Evolutionary conservation across 2,329 filamentous ascomycete species (phyloP).

Genomic region (Phialophora expanda): DNA sequence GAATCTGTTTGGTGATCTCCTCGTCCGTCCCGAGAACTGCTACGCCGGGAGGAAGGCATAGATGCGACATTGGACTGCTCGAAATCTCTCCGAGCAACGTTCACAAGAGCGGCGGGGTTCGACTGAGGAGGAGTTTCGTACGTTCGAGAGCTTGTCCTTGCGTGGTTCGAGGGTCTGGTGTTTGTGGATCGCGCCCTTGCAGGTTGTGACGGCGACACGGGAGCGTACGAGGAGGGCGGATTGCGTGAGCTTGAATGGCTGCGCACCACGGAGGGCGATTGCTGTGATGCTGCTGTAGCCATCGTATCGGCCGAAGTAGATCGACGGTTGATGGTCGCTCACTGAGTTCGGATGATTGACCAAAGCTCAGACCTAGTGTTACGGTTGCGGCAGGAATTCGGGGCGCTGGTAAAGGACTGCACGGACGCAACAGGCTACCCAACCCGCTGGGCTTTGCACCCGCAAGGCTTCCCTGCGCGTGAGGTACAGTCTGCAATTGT

Average conservation of each 20-base stretch:
- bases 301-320: conserved; percentile 39
- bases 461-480: conserved; percentile 27
- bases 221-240: conserved; percentile 50
- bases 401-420: conserved; percentile 23
- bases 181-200: conserved; percentile 55
- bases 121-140: conserved; percentile 51
- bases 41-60: conserved; percentile 62
- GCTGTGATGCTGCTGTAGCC: conserved; percentile 55
- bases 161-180: conserved; percentile 48
- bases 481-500: conserved; percentile 1
- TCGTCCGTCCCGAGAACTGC: conserved; percentile 64
- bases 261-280: conserved; percentile 55
- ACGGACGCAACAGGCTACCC: conserved; percentile 23
- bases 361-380: conserved; percentile 11
- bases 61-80: conserved; percentile 72
- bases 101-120: conserved; percentile 56
- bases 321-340: conserved; percentile 1
- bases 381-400: conserved; percentile 32
- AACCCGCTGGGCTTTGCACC: conserved; percentile 21
- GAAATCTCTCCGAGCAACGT: conserved; percentile 70
- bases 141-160: conserved; percentile 47
- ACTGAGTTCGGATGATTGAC: not conserved
- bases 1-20: conserved; percentile 61
- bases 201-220: conserved; percentile 50
- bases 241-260: conserved; percentile 57